Conservation (phyloP, 805 yeast genomes). For the Dipodascopsis uninucleata region DNA sequence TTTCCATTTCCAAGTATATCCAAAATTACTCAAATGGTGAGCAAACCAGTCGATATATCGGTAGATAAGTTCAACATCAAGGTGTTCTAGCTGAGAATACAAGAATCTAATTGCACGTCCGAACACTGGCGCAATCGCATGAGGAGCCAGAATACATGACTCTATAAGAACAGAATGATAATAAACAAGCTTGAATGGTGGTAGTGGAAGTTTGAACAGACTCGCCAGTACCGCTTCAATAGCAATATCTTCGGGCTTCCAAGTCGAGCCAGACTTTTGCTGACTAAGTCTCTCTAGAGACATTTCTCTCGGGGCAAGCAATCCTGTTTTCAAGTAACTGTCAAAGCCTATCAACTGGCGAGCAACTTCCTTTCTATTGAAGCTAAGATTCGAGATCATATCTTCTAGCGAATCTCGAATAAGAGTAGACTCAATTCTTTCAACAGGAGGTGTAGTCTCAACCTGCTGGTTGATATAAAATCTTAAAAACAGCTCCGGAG, state of each 20-base stretch:
- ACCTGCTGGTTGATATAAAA: conserved; percentile 54
- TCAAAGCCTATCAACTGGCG: conserved; percentile 75
- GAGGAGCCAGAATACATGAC: conserved; percentile 77
- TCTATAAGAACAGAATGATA: conserved; percentile 82
- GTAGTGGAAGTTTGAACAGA: conserved; percentile 68
- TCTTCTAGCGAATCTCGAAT: conserved; percentile 75
- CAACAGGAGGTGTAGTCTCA: conserved; percentile 61
- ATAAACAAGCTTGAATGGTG: conserved; percentile 67
- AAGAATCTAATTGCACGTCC: conserved; percentile 87
- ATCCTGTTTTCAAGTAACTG: conserved; percentile 59
- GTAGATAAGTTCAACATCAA: conserved; percentile 73
- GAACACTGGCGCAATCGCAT: conserved; percentile 86
- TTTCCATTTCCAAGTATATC: conserved; percentile 96
- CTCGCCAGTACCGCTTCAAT: conserved; percentile 76
- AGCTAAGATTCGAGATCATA: conserved; percentile 73
- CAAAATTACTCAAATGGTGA: conserved; percentile 87
- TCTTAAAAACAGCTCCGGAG: conserved; percentile 52
- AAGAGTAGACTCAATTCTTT: conserved; percentile 53
- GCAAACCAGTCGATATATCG: conserved; percentile 87
- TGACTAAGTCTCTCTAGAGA: conserved; percentile 65
- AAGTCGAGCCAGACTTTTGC: conserved; percentile 53
- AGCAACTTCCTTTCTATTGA: conserved; percentile 83
- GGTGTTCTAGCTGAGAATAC: conserved; percentile 58
- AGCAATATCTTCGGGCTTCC: conserved; percentile 88
- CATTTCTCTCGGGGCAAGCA: conserved; percentile 71